A percentile compares a stretch with the other conserved stretches of the same genome.
Evolutionary conservation across 352 stramenopile genomes (phyloP).

Genomic region (Phytophthora brassicae): DNA sequence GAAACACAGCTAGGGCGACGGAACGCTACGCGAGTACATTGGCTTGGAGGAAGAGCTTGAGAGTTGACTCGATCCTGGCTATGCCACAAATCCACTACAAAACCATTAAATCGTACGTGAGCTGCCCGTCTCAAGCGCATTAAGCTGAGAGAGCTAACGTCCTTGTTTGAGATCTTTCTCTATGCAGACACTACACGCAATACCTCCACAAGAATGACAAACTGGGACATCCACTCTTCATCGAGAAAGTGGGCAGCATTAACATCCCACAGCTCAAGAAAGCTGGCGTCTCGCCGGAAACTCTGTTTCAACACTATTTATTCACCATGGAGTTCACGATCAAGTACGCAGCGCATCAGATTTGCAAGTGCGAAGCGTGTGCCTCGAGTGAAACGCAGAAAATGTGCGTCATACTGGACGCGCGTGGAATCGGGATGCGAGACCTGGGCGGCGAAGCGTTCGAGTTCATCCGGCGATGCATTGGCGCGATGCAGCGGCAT

Average conservation of each 20-base stretch:
- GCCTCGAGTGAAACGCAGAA: constrained; percentile 70
- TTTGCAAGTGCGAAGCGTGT: constrained; percentile 61
- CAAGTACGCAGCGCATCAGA: constrained; percentile 65
- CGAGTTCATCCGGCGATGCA: constrained; percentile 83
- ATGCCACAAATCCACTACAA: constrained; percentile 61
- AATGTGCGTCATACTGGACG: constrained; percentile 76
- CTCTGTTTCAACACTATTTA: constrained; percentile 82
- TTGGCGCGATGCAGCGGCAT: constrained; percentile 83
- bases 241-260: constrained; percentile 80
- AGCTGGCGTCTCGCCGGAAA: constrained; percentile 58
- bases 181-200: constrained; percentile 69
- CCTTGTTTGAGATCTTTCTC: background rate
- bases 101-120: constrained; percentile 63
- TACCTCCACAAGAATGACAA: constrained; percentile 83
- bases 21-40: constrained; percentile 66
- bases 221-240: constrained; percentile 76
- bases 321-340: constrained; percentile 85
- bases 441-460: constrained; percentile 77
- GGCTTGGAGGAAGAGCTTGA: constrained; percentile 74
- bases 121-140: constrained; percentile 18
- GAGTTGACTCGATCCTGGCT: constrained; percentile 65
- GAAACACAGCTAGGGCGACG: constrained; percentile 50
- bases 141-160: background rate
- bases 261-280: constrained; percentile 83
- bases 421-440: constrained; percentile 69